Evolutionary conservation across 257 asterid genomes (phyloP).

Genomic region (Agastache rugosa): DNA sequence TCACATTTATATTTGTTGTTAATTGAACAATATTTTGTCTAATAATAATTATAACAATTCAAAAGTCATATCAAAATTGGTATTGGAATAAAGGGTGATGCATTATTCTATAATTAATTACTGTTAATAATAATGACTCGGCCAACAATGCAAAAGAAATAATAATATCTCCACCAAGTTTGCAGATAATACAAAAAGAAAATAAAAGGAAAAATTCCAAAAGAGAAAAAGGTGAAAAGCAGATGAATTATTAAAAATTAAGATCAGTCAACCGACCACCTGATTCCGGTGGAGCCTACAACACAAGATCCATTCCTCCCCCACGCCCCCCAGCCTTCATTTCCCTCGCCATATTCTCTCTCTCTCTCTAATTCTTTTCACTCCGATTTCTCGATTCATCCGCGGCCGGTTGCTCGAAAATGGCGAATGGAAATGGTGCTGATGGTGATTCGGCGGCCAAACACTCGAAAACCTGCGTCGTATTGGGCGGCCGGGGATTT

Average conservation of each 20-base stretch:
- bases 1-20: too few relatives aligned
- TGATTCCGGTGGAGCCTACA: conserved; percentile 44
- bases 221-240: not conserved
- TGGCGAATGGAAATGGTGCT: conserved; percentile 52
- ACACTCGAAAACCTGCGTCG: conserved; percentile 62
- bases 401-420: conserved; percentile 39
- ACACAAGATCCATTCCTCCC: conserved; percentile 33
- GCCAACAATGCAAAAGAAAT: not conserved
- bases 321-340: conserved; percentile 21
- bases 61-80: too few relatives aligned
- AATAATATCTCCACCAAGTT: not conserved
- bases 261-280: conserved; percentile 32
- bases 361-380: not conserved
- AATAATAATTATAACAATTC: too few relatives aligned
- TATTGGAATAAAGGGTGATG: too few relatives aligned
- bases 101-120: too few relatives aligned
- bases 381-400: conserved; percentile 38
- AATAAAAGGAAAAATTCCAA: not conserved
- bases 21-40: too few relatives aligned
- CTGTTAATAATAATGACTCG: too few relatives aligned
- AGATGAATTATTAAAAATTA: not conserved
- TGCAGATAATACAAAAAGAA: conserved; percentile 15
- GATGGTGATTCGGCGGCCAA: conserved; percentile 35
- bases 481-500: conserved; percentile 85
- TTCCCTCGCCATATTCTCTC: conserved; percentile 31